Base-by-base conservation (phyloP, 345 rosid species). In the Geranium rotundifolium region DNA sequence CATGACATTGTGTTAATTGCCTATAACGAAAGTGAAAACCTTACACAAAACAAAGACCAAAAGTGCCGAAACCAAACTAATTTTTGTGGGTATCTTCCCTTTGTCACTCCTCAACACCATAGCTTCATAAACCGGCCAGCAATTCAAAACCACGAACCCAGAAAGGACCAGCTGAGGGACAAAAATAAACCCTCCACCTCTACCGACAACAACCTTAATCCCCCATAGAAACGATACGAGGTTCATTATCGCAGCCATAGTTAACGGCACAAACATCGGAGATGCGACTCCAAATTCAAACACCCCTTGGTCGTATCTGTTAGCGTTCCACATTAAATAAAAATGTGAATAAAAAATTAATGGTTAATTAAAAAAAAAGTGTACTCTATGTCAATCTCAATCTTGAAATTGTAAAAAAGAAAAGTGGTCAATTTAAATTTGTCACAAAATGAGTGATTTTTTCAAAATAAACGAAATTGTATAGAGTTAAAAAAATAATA, bases 271-370 rank as follows among this genome's bases (percentile, higher is more conserved):
- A 57, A 85, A 82, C 80, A 92, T 64, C 0, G 86, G 82, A 0
- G 81, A 85, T 41, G 77, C n/a, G 0, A 63, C 77, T 9, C 93
- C 87, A 2, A 89, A 87, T 29, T 87, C 87, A 1, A 85, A 89
- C 0, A 77, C 59, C 17, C 78, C 91, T 68, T 80, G 73, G 59
- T 78, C 79, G 14, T 84, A n/a, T n/a, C n/a, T n/a, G n/a, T n/a
- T n/a, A n/a, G n/a, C n/a, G n/a, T n/a, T n/a, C n/a, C n/a, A n/a
- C n/a, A n/a, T n/a, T n/a, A n/a, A n/a, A n/a, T n/a, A n/a, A n/a
- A n/a, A n/a, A n/a, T n/a, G n/a, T n/a, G n/a, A n/a, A n/a, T n/a
- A n/a, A n/a, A n/a, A n/a, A n/a, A n/a, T n/a, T n/a, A n/a, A n/a
- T n/a, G n/a, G n/a, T n/a, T n/a, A n/a, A n/a, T n/a, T n/a, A n/a